These are phyloP conservation scores for Trametes sp. DNA, from an alignment of 1,284 basidiomycete genomes.

Conservation along the genomic window DNA sequence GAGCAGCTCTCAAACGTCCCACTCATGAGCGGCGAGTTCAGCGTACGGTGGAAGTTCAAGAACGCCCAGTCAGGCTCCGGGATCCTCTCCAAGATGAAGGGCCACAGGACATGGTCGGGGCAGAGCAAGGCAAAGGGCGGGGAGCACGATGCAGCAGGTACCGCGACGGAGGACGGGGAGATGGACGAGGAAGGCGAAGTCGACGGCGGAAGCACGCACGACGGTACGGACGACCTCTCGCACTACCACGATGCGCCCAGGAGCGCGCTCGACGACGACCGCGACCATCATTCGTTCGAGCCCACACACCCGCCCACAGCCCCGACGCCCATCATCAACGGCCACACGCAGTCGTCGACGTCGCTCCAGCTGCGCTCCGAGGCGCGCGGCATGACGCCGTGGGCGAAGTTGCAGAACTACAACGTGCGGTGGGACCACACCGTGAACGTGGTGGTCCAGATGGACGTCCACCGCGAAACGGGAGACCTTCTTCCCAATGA, in stretches of 20 bases:
- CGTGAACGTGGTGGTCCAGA: constrained; percentile 64
- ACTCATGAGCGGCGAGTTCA: constrained; percentile 78
- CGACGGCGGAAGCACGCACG: constrained; percentile 37
- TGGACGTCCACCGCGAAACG: constrained; percentile 67
- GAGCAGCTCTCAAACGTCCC: constrained; percentile 82
- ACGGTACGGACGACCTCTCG: constrained; percentile 29
- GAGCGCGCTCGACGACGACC: constrained; percentile 18
- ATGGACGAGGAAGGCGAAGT: constrained; percentile 25
- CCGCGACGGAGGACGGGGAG: constrained; percentile 36
- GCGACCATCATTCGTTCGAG: constrained; percentile 20
- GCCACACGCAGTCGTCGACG: constrained; percentile 21
- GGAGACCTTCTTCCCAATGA: constrained; percentile 60
- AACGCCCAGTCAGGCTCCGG: constrained; percentile 57
- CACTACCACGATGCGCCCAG: constrained; percentile 13
- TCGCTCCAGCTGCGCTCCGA: constrained; percentile 26
- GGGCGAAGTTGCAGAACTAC: constrained; percentile 65
- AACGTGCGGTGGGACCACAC: constrained; percentile 64
- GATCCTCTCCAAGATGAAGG: constrained; percentile 47
- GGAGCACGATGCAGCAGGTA: constrained; percentile 32
- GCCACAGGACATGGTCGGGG: constrained; percentile 44
- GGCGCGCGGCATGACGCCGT: constrained; percentile 64
- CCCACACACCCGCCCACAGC: constrained; percentile 20
- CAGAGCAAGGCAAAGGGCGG: constrained; percentile 43
- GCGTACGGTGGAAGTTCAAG: constrained; percentile 79
- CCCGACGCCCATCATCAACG: constrained; percentile 22